Evolutionary conservation across 2,329 filamentous ascomycete species (phyloP).

Genomic region (Cladobotryum protrusum): DNA sequence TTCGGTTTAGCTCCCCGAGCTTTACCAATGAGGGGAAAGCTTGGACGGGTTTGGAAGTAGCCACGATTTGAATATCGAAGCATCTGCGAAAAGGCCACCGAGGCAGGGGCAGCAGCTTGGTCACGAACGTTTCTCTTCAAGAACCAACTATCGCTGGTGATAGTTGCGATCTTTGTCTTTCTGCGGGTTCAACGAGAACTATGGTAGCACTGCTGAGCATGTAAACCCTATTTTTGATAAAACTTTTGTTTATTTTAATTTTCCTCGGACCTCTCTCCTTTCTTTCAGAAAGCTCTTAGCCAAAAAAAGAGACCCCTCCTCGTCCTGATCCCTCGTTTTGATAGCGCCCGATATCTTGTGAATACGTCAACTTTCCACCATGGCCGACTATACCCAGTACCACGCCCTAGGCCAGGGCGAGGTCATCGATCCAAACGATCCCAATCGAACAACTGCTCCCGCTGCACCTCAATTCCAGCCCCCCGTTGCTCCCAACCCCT

Average conservation of each 20-base stretch:
- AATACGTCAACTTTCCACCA: conserved; percentile 32
- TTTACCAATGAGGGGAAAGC: conserved; percentile 11
- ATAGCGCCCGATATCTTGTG: conserved; percentile 13
- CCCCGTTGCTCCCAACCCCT: conserved; percentile 47
- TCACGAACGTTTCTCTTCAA: not conserved
- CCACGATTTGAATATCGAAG: conserved; percentile 10
- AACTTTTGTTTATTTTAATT: not conserved
- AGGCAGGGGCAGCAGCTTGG: conserved; percentile 8
- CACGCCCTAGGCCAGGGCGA: conserved; percentile 52
- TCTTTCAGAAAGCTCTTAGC: not conserved
- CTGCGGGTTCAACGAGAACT: conserved; percentile 8
- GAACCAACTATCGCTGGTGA: conserved; percentile 1
- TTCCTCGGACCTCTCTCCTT: conserved; percentile 1
- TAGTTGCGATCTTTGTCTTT: conserved; percentile 1
- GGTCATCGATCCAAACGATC: conserved; percentile 48
- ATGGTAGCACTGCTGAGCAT: conserved; percentile 14
- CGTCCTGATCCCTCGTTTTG: conserved; percentile 16
- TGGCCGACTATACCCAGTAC: conserved; percentile 47
- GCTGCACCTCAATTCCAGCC: conserved; percentile 51
- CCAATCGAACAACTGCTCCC: conserved; percentile 44
- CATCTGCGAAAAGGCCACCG: conserved; percentile 16
- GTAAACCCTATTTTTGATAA: conserved; percentile 1
- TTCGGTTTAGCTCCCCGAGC: conserved; percentile 2
- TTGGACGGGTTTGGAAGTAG: conserved; percentile 4
- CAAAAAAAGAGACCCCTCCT: conserved; percentile 6